Conservation (phyloP, 2,329 filamentous ascomycete species). For the Phaeoacremonium minimum region DNA sequence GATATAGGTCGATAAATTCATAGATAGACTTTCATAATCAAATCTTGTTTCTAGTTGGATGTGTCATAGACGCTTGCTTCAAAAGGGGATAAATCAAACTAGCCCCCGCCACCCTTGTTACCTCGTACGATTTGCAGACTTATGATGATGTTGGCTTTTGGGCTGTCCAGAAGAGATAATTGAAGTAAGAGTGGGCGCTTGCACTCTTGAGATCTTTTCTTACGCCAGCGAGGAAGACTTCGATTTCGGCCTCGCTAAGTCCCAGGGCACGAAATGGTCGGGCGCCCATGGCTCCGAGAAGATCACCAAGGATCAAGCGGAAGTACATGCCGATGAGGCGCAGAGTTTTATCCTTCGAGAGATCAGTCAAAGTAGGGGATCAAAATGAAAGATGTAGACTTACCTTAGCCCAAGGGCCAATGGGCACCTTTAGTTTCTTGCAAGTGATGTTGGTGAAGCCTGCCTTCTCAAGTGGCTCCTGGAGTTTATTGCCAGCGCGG, state of each 20-base stretch:
- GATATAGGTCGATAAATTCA: too few relatives aligned
- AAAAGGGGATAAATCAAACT: too few relatives aligned
- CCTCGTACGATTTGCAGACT: too few relatives aligned
- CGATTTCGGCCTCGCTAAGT: constrained; percentile 59
- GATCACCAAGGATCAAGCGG: constrained; percentile 6
- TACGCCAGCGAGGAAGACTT: constrained; percentile 34
- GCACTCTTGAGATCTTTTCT: constrained; percentile 12
- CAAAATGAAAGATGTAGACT: too few relatives aligned
- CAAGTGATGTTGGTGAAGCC: constrained; percentile 36
- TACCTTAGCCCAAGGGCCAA: constrained; percentile 44
- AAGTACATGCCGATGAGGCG: constrained; percentile 35
- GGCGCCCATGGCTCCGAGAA: constrained; percentile 6
- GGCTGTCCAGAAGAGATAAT: constrained; percentile 14
- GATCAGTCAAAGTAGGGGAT: too few relatives aligned
- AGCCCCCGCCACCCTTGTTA: too few relatives aligned
- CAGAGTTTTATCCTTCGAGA: constrained; percentile 35
- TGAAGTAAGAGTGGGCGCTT: constrained; percentile 12
- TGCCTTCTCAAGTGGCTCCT: constrained; percentile 19
- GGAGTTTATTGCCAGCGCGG: constrained; percentile 19
- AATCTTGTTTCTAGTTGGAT: too few relatives aligned
- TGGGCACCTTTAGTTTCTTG: constrained; percentile 36
- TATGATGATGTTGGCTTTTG: too few relatives aligned
- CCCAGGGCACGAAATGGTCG: constrained; percentile 16
- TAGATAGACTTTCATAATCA: too few relatives aligned
- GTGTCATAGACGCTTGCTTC: too few relatives aligned